A percentile compares a stretch with the other conserved stretches of the same genome.
phyloP scores from a whole-genome alignment of 2,329 filamentous ascomycete species.

The Colletotrichum tamarilloi region DNA sequence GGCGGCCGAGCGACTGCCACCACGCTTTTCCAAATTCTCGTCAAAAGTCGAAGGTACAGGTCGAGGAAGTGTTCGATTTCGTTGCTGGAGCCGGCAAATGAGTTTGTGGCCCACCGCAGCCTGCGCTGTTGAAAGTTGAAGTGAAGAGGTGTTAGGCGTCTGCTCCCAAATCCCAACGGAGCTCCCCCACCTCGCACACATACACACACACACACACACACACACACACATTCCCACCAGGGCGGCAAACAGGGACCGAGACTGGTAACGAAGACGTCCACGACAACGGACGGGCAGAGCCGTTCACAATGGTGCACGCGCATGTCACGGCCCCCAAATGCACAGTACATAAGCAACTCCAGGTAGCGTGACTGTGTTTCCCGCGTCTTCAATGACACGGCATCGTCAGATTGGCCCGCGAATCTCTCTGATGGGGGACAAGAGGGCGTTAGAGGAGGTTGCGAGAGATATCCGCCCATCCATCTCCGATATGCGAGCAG shows the following conservation, averaged over 20 bases:
- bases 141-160: neutral
- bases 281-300: slow-evolving; percentile 20
- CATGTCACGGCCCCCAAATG: slow-evolving; percentile 11
- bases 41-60: neutral
- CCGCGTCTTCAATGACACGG: slow-evolving; percentile 23
- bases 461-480: slow-evolving; percentile 24
- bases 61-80: slow-evolving; percentile 15
- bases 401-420: slow-evolving; percentile 10
- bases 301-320: slow-evolving; percentile 16
- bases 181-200: neutral
- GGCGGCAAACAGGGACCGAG: slow-evolving; percentile 23
- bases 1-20: neutral
- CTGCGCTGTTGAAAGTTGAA: neutral
- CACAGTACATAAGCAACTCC: neutral
- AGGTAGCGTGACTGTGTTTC: slow-evolving; percentile 18
- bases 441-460: neutral
- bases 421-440: neutral
- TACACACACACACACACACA: neutral
- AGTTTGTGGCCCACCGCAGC: neutral
- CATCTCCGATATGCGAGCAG: slow-evolving; percentile 13
- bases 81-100: slow-evolving; percentile 22
- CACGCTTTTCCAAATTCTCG: slow-evolving; percentile 4
- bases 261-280: slow-evolving; percentile 15
- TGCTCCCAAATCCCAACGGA: slow-evolving; percentile 10
- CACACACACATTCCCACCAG: slow-evolving; percentile 16